Evolutionary conservation across 2,329 filamentous ascomycete species (phyloP).

Genomic region (Aspergillus brunneoviolaceus): DNA sequence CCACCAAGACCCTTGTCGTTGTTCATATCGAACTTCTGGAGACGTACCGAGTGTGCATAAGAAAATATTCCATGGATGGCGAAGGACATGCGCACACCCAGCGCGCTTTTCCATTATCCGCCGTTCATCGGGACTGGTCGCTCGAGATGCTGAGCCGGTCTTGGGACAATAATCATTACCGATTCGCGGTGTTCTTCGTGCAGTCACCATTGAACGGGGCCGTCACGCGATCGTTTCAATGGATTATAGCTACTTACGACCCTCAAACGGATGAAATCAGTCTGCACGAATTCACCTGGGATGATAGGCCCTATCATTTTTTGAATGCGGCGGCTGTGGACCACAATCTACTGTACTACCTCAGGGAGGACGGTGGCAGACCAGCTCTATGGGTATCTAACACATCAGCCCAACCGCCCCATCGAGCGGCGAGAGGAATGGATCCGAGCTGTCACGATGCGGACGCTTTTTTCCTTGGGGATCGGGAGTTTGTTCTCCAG

Average conservation of each 20-base stretch:
- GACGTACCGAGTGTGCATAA: slow-evolving; percentile 12
- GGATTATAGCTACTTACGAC: slow-evolving; percentile 16
- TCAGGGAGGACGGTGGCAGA: slow-evolving; percentile 19
- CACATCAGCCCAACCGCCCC: slow-evolving; percentile 9
- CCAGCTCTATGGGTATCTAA: slow-evolving; percentile 21
- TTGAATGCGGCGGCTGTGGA: slow-evolving; percentile 13
- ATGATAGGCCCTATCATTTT: slow-evolving; percentile 5
- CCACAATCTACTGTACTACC: slow-evolving; percentile 19
- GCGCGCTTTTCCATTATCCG: not conserved
- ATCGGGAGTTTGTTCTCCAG: slow-evolving; percentile 20
- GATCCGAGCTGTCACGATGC: slow-evolving; percentile 13
- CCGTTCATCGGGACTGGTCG: not conserved
- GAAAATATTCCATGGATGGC: slow-evolving; percentile 13
- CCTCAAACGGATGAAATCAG: slow-evolving; percentile 8
- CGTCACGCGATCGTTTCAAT: not conserved
- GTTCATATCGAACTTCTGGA: slow-evolving; percentile 13
- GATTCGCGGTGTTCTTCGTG: slow-evolving; percentile 13
- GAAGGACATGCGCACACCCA: not conserved
- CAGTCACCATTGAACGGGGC: not conserved
- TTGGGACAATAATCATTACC: slow-evolving; percentile 1
- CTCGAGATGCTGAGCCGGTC: not conserved
- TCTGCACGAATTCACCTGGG: slow-evolving; percentile 13
- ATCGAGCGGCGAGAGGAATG: slow-evolving; percentile 15
- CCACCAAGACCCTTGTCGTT: slow-evolving; percentile 18
- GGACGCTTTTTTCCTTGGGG: slow-evolving; percentile 15